Evolutionary conservation across 2,329 filamentous ascomycete genomes (phyloP), one percentile per base, ranked within the genome.

Genomic region (Pseudocercospora crystallina): DNA sequence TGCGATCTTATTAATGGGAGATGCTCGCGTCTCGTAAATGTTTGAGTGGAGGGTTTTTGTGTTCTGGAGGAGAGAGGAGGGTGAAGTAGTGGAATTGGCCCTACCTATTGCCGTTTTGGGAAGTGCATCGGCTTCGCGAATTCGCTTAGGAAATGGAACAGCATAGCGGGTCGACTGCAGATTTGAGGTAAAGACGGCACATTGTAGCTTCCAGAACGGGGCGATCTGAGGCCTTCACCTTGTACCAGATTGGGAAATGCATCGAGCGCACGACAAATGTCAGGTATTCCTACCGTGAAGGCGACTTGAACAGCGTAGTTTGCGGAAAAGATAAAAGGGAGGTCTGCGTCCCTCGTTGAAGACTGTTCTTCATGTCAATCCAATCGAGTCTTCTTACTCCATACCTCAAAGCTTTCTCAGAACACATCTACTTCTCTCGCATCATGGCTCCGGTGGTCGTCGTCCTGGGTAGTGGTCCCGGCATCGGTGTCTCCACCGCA

Each of bases 401-500:
- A 26, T 26, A 26, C 20, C 12, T 20, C 31, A n/a, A 5, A 8
- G 3, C 35, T 11, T 9, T 29, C 11, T 9, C 15, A n/a, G 15
- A 31, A 13, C 3, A 20, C n/a, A 30, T 32, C 3, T 10, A 14
- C 15, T 2, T 32, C 36, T 13, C 29, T 38, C 33, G 15, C 38
- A 39, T 10, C 34, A 53, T 44, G 34, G 29, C 33, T 13, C 42
- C 51, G 10, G 29, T 54, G 12, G 46, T 54, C 10, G 35, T 50
- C 30, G 43, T 54, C 34, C 38, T 54, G 5, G 51, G 51, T 31
- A 47, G 37, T 2, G 51, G 54, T 5, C 54, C 54, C 5, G 54
- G 54, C 13, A 57, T 57, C 13, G 54, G 54, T 4, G 17, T 50
- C 17, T 30, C 51, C 4, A 57, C 54, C 11, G 54, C 54, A 10